These are phyloP conservation scores for Epichloe glyceriae DNA, from an alignment of 2,329 filamentous ascomycete genomes.

Conservation along the genomic window DNA sequence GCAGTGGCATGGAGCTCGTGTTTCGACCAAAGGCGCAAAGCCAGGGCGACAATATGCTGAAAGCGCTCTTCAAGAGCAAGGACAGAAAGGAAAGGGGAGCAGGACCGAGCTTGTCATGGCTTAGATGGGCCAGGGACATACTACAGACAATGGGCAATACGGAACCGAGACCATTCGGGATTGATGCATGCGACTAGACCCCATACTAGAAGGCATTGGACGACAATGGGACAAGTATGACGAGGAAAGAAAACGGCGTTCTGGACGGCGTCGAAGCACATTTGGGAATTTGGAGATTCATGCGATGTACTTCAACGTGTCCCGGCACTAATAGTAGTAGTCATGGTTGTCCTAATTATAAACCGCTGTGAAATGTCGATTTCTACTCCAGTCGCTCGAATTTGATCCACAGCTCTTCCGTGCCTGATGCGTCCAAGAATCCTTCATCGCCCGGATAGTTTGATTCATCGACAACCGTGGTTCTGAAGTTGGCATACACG, in stretches of 20 bases:
- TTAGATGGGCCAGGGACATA: slow-evolving; percentile 7
- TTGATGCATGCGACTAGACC: neutral
- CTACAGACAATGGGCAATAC: neutral
- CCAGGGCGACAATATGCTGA: slow-evolving; percentile 40
- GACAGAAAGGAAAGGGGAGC: slow-evolving; percentile 30
- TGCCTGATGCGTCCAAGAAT: neutral
- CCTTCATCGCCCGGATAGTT: neutral
- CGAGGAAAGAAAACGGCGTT: neutral
- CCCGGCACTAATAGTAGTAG: no score
- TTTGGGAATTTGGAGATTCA: neutral
- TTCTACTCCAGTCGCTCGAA: neutral
- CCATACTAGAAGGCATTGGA: neutral
- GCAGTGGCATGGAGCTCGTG: slow-evolving; percentile 24
- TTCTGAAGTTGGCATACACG: neutral
- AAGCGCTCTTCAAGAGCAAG: slow-evolving; percentile 44
- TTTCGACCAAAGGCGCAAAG: slow-evolving; percentile 35
- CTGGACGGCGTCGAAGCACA: neutral
- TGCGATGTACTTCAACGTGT: no score
- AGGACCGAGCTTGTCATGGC: slow-evolving; percentile 19
- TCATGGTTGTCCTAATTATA: no score
- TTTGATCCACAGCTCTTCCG: neutral
- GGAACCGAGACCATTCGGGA: neutral
- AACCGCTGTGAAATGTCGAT: no score
- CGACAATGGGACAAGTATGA: neutral
- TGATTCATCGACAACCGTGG: neutral